Base-by-base conservation (phyloP, 164 flowering plant genomes). In the Tinospora cordifolia region DNA sequence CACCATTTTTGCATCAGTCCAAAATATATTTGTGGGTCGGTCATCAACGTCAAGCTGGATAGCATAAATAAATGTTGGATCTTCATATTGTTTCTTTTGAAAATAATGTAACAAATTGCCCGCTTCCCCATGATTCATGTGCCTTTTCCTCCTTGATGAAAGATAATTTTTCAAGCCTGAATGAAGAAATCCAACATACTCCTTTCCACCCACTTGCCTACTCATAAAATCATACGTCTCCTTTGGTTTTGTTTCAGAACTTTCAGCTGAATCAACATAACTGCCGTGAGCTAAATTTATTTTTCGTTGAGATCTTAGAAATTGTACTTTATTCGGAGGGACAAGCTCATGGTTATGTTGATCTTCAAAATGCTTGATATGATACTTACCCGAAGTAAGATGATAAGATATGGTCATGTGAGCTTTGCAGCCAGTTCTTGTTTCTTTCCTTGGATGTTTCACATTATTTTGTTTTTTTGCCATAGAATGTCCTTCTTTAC, bases 1-100 rank as follows among this genome's bases (percentile, higher is more conserved):
- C 38, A 39, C 54, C 41, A 74, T 66, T 36, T 62, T 70, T 34
- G 74, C 69, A 62, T 73, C 76, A 6, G 68, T 65, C 80, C 76
- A 70, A 64, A 77, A 77, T 25, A 71, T 40, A 44, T 68, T 74
- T 3, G 63, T 66, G 6, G 70, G 40, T 36, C 54, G 71, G 40
- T 71, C 70, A 47, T 70, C 67, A 30, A 66, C 64, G 41, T 71
- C 76, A 63, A 77, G 14, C 58, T 70, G 62, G 51, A 77, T 62
- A 8, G 71, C 27, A 62, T 70, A 70, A 65, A 74, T 71, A 49
- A 66, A 77, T 3, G 62, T 46, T 40, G 76, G 75, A 68, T 67
- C 44, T 8, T 71, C 72, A 40, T 21, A 25, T 60, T 70, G 62
- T 63, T 34, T 69, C 41, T 49, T 64, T 10, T 34, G 21, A 30